Percentiles rank a stretch among this genome's conserved stretches.
Conservation (phyloP, 2,329 filamentous ascomycete genomes). For the Aspergillus fumigatiaffinis region DNA sequence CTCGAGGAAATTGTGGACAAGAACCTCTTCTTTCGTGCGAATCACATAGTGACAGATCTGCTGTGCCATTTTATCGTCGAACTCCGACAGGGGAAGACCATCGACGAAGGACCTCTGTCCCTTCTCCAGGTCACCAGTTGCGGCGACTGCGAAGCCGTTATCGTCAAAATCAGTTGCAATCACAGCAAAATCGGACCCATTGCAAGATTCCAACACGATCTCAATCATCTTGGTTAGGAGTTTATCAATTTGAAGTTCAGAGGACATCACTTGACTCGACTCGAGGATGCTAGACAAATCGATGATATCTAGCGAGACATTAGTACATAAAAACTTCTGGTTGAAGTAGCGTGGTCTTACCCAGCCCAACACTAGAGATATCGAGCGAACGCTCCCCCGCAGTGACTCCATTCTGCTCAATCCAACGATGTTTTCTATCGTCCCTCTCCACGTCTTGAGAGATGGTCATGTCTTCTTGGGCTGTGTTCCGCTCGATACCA, state of each 20-base stretch:
- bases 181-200: constrained; percentile 56
- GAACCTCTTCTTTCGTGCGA: constrained; percentile 60
- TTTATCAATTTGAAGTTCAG: constrained; percentile 60
- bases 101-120: constrained; percentile 52
- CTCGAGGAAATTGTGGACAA: constrained; percentile 60
- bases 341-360: constrained; percentile 16
- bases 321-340: background rate
- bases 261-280: constrained; percentile 62
- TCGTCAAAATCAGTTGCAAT: constrained; percentile 59
- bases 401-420: constrained; percentile 39
- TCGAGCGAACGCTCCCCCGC: constrained; percentile 38
- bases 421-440: constrained; percentile 39
- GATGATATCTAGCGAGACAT: constrained; percentile 55
- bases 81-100: constrained; percentile 54
- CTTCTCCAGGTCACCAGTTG: constrained; percentile 55
- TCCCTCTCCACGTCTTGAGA: constrained; percentile 35
- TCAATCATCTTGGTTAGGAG: constrained; percentile 61
- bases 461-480: constrained; percentile 26
- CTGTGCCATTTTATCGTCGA: constrained; percentile 56
- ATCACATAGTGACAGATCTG: constrained; percentile 61
- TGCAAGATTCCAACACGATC: constrained; percentile 62
- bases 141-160: constrained; percentile 57
- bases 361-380: constrained; percentile 40
- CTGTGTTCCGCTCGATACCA: constrained; percentile 33
- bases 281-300: constrained; percentile 62